Evolutionary conservation across 1,284 basidiomycete species (phyloP).

Genomic region (Pseudozyma flocculosa): DNA sequence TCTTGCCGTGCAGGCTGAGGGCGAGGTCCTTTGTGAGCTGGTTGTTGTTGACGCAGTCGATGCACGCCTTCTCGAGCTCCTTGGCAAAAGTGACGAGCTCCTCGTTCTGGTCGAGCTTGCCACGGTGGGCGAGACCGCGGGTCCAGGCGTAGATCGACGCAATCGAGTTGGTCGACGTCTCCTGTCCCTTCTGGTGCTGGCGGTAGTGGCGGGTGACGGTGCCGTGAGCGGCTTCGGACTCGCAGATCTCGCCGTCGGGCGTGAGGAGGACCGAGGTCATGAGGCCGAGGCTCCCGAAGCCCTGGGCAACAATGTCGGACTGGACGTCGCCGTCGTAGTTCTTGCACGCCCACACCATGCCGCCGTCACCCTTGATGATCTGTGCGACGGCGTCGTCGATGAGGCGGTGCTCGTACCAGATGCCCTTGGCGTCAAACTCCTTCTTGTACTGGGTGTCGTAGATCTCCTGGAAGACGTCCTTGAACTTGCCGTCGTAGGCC

Average conservation of each 20-base stretch:
- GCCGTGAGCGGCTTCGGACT: constrained; percentile 67
- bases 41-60: constrained; percentile 89
- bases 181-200: constrained; percentile 86
- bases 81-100: constrained; percentile 74
- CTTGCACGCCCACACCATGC: constrained; percentile 84
- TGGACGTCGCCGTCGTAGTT: constrained; percentile 52
- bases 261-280: constrained; percentile 98
- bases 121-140: constrained; percentile 81
- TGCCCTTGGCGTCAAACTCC: constrained; percentile 75
- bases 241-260: constrained; percentile 86
- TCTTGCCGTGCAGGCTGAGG: constrained; percentile 88
- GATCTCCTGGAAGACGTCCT: constrained; percentile 96
- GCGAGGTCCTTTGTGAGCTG: constrained; percentile 92
- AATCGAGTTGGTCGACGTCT: constrained; percentile 91
- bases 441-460: constrained; percentile 80
- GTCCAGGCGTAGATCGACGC: constrained; percentile 99
- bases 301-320: constrained; percentile 63
- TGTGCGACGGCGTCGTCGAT: constrained; percentile 76
- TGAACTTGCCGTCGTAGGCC: constrained; percentile 83
- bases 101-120: constrained; percentile 84
- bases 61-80: constrained; percentile 81
- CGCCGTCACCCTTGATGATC: constrained; percentile 91
- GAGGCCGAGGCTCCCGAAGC: constrained; percentile 87
- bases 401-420: constrained; percentile 94
- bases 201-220: constrained; percentile 83